A percentile compares a stretch with the other conserved stretches of the same genome.
These are phyloP conservation scores for Calocybe indica DNA, from an alignment of 768 basidiomycete genomes.

Conservation along the genomic window DNA sequence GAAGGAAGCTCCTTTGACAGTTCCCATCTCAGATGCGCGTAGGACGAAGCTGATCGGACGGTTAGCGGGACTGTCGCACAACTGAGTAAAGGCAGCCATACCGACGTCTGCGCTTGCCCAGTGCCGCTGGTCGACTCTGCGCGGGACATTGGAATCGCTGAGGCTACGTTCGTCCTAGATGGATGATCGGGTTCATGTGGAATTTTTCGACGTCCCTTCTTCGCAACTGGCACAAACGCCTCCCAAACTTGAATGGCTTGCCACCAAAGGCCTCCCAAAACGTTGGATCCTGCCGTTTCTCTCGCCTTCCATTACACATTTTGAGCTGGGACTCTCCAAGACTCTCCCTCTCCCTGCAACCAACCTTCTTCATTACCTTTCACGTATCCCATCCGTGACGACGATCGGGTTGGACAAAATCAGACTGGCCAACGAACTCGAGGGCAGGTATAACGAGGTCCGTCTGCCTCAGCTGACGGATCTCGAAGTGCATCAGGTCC, in stretches of 20 bases:
- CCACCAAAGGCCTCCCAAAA: constrained; percentile 7
- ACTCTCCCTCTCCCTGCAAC: background rate
- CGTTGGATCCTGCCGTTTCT: constrained; percentile 18
- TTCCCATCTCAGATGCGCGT: constrained; percentile 8
- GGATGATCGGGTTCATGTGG: background rate
- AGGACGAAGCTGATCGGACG: background rate
- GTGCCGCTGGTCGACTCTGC: constrained; percentile 14
- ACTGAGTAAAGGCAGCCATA: constrained; percentile 22
- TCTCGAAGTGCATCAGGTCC: constrained; percentile 14
- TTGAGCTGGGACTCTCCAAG: constrained; percentile 9
- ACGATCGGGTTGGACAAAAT: constrained; percentile 13
- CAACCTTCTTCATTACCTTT: constrained; percentile 8
- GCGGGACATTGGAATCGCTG: constrained; percentile 13
- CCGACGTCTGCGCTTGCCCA: constrained; percentile 12
- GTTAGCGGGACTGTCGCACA: constrained; percentile 11
- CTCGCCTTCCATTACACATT: constrained; percentile 16
- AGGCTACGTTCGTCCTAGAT: constrained; percentile 5
- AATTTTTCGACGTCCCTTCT: constrained; percentile 10
- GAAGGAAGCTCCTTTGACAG: constrained; percentile 21
- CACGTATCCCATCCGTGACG: constrained; percentile 11
- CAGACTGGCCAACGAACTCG: constrained; percentile 1
- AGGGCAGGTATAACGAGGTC: constrained; percentile 1
- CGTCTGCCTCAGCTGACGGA: constrained; percentile 13
- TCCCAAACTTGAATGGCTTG: constrained; percentile 16
- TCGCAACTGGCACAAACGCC: background rate